Evolutionary conservation across 306 rosid genomes (phyloP).

Genomic region (Corylus avellana): DNA sequence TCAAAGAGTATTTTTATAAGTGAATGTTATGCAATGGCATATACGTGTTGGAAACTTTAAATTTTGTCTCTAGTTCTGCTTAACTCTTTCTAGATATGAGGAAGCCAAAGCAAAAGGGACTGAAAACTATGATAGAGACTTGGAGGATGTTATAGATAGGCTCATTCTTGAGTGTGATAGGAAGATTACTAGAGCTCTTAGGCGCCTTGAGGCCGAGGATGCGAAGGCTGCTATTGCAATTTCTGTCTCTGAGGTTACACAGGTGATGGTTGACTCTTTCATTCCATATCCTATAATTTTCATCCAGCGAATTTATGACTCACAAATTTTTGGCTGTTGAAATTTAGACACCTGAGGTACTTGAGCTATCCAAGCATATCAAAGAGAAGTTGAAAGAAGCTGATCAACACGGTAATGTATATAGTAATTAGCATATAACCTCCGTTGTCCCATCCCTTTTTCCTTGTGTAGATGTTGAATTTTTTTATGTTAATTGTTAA

Average conservation of each 20-base stretch:
- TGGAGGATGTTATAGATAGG: conserved; percentile 94
- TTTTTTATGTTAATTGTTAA: neutral
- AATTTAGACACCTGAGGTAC: conserved; percentile 76
- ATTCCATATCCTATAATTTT: neutral
- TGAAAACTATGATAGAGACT: conserved; percentile 86
- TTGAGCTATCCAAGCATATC: conserved; percentile 78
- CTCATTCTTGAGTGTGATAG: conserved; percentile 96
- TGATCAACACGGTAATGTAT: conserved; percentile 71
- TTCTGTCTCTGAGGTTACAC: conserved; percentile 95
- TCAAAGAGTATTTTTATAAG: neutral
- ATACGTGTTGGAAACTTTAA: neutral
- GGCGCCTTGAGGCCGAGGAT: conserved; percentile 96
- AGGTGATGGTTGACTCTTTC: conserved; percentile 39
- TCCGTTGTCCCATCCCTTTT: neutral
- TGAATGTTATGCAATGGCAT: neutral
- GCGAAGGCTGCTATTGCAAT: conserved; percentile 98
- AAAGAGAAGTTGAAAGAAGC: conserved; percentile 89
- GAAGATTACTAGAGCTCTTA: conserved; percentile 87
- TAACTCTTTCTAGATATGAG: conserved; percentile 75
- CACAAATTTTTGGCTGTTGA: conserved; percentile 13
- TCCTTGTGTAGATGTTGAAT: neutral
- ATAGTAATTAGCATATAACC: conserved; percentile 1
- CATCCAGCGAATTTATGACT: neutral
- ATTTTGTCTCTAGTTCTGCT: conserved; percentile 23
- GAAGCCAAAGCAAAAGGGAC: conserved; percentile 75